These are phyloP conservation scores for Vigna radiata DNA, from an alignment of 306 rosid genomes.

Conservation along the genomic window DNA sequence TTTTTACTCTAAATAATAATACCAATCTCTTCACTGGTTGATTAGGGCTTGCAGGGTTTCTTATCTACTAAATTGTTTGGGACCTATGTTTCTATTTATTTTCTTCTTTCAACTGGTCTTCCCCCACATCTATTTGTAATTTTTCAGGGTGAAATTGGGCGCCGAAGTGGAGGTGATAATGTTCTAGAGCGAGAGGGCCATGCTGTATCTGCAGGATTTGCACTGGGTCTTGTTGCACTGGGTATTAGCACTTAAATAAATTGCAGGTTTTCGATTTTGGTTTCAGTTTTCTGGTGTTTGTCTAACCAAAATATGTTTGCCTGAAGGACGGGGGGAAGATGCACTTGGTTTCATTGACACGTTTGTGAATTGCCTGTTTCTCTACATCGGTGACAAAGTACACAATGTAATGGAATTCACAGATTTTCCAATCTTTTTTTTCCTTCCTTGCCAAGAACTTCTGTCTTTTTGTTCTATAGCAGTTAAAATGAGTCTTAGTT, in stretches of 20 bases:
- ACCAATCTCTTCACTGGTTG: conserved; percentile 31
- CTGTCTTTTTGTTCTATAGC: not conserved
- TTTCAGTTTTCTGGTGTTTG: conserved; percentile 33
- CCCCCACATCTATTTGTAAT: conserved; percentile 6
- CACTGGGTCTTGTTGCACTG: conserved; percentile 91
- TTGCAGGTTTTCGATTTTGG: conserved; percentile 31
- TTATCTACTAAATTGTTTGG: conserved; percentile 38
- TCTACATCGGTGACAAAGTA: conserved; percentile 81
- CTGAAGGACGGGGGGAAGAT: conserved; percentile 92
- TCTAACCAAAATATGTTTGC: conserved; percentile 49
- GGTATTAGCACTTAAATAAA: conserved; percentile 58
- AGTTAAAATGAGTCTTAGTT: conserved; percentile 21
- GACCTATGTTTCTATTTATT: conserved; percentile 26
- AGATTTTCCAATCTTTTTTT: conserved; percentile 9
- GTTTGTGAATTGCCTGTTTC: conserved; percentile 79
- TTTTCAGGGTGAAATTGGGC: conserved; percentile 89
- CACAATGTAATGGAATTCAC: conserved; percentile 60
- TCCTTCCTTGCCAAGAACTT: conserved; percentile 18
- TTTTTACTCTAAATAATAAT: conserved; percentile 9
- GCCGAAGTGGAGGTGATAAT: conserved; percentile 95
- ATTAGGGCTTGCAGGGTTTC: conserved; percentile 28
- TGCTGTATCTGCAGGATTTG: conserved; percentile 98
- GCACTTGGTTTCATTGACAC: conserved; percentile 83
- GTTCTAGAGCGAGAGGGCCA: conserved; percentile 99
- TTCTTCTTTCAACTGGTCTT: conserved; percentile 33